phyloP scores from a whole-genome alignment of 1,139 yeast species.

The Geotrichum aggregatum region DNA sequence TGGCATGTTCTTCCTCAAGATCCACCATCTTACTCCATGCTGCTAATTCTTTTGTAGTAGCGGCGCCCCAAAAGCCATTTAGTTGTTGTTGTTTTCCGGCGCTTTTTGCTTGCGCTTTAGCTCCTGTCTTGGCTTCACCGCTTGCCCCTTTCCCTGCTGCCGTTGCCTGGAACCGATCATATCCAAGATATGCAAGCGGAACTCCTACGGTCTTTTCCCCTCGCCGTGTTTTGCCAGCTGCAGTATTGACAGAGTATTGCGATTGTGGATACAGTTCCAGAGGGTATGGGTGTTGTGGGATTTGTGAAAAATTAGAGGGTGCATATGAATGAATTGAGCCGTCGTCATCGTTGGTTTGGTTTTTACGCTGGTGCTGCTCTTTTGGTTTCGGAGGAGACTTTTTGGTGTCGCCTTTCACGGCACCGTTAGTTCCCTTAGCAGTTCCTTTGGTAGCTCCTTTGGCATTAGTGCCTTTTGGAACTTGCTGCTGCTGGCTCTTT shows the following conservation, averaged over 20 bases:
- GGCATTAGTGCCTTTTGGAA: no score
- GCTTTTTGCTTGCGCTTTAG: not conserved
- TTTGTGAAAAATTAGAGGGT: not conserved
- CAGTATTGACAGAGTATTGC: not conserved
- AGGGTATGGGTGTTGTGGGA: not conserved
- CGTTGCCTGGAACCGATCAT: no score
- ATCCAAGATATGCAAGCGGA: not conserved
- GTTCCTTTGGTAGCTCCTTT: not conserved
- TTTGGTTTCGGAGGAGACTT: not conserved
- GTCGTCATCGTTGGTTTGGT: not conserved
- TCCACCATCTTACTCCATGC: no score
- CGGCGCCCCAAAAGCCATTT: not conserved
- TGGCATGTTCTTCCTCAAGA: no score
- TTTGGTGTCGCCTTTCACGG: not conserved
- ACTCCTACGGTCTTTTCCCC: not conserved
- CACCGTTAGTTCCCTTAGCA: no score
- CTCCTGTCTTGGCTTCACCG: no score
- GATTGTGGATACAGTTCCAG: constrained; percentile 2
- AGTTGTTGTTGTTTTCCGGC: not conserved
- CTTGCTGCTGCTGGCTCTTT: no score
- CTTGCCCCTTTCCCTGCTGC: no score
- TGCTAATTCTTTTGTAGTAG: no score
- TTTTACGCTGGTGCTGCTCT: not conserved
- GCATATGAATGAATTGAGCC: not conserved
- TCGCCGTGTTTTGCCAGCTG: not conserved